phyloP scores from a whole-genome alignment of 345 rosid species.

The Hibiscus trionum region DNA sequence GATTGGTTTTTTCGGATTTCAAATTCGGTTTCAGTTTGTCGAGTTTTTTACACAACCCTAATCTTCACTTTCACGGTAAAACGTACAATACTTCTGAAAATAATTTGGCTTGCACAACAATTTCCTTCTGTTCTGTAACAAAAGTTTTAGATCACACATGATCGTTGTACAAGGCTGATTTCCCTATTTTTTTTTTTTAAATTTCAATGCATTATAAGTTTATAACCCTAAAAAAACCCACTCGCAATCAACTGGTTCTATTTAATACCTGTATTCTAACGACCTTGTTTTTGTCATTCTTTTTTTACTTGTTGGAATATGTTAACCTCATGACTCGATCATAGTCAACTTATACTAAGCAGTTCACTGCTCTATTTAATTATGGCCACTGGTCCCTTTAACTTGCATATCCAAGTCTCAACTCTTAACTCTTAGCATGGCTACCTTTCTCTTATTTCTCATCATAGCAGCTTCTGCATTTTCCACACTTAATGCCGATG shows the following conservation, averaged over 20 bases:
- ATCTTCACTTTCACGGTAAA: too few species aligned
- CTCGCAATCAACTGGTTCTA: neutral
- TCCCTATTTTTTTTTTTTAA: too few species aligned
- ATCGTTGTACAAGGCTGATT: too few species aligned
- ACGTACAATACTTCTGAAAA: too few species aligned
- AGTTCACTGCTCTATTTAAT: neutral
- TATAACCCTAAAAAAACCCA: too few species aligned
- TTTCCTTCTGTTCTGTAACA: too few species aligned
- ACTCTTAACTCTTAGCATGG: neutral
- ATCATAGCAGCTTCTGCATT: conserved; percentile 2
- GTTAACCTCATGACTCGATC: conserved; percentile 1
- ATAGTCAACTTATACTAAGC: neutral
- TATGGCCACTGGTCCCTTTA: neutral
- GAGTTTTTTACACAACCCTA: too few species aligned
- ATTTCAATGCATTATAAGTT: too few species aligned
- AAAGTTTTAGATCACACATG: too few species aligned
- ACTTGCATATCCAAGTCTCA: neutral
- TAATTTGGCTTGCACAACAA: too few species aligned
- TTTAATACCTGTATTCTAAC: neutral
- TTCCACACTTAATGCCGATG: neutral
- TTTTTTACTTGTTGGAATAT: neutral
- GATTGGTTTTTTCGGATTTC: too few species aligned
- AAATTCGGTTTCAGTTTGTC: too few species aligned
- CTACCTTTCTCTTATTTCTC: conserved; percentile 1
- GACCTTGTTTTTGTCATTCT: neutral